A percentile compares a stretch with the other conserved stretches of the same genome.
Conservation (phyloP, 179 eudicot species). For the Drosera spatulata region DNA sequence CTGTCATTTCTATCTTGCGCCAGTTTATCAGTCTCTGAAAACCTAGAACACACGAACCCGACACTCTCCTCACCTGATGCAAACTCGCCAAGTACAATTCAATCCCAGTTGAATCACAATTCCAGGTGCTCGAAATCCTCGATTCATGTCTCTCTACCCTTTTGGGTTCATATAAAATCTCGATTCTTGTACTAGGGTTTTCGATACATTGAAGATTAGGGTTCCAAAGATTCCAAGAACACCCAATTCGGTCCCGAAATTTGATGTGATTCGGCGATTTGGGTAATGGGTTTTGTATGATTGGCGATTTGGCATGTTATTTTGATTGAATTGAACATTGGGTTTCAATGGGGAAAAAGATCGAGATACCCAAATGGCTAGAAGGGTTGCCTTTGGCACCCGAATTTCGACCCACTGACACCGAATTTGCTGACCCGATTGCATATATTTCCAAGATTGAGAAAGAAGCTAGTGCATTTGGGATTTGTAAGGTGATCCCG, state of each 20-base stretch:
- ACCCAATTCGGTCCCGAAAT: neutral
- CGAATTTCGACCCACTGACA: conserved; percentile 83
- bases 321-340: conserved; percentile 8
- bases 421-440: conserved; percentile 96
- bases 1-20: too few relatives aligned
- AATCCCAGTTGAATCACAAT: too few relatives aligned
- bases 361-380: conserved; percentile 73
- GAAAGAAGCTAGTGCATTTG: conserved; percentile 86
- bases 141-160: too few relatives aligned
- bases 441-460: conserved; percentile 94
- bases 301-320: neutral
- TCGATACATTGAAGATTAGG: too few relatives aligned
- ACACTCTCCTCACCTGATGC: too few relatives aligned
- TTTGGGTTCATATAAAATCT: too few relatives aligned
- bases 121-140: too few relatives aligned
- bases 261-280: neutral
- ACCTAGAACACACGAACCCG: too few relatives aligned
- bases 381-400: conserved; percentile 75
- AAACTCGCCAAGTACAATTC: too few relatives aligned
- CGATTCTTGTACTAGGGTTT: too few relatives aligned
- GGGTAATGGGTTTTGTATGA: neutral
- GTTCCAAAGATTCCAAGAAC: too few relatives aligned
- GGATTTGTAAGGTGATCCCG: conserved; percentile 91
- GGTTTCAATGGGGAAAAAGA: conserved; percentile 40
- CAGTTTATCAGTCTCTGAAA: too few relatives aligned